Evolutionary conservation across 2,329 filamentous ascomycete species (phyloP), one percentile per base, ranked within the genome.

Genomic region (Colletotrichum theobromicola): DNA sequence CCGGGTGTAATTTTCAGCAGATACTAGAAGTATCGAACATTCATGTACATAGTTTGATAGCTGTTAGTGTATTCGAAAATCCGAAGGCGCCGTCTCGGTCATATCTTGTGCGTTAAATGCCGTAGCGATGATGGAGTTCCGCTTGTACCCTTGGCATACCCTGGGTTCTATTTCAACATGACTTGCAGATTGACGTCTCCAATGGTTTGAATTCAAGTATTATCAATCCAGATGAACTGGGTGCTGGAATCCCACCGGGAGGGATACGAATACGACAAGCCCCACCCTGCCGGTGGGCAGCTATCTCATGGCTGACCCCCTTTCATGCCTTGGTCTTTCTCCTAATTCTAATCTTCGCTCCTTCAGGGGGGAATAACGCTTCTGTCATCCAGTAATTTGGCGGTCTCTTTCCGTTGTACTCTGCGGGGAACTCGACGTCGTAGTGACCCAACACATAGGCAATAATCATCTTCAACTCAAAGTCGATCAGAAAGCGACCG

Each of bases 391-490:
- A 76, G 15, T 64, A 42, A 55, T 71, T 76, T 9, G 69, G 18
- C 13, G 77, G 77, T 5, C 70, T 46, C 28, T 76, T 37, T 4
- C 76, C 76, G 1, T 73, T 63, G 26, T 77, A 76, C 26, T 75
- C 73, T 2, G 66, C 46, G 2, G 75, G 75, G 32, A 76, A 74
- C 46, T 75, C 73, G 5, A 76, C 30, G 21, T 76, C 75, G 32
- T 76, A 76, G 24, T 76, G 70, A 7, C 63, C 61, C 30, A 76
- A 2, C 5, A 76, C 37, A 15, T 76, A 74, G 13, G 75, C 53
- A 4, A 76, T 75, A 18, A 82, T 80, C 81, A 82, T 82, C 77
- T 82, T 82, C 61, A 82, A 66, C 72, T 82, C 80, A 75, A 82
- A 82, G 24, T 82, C 81, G 9, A 81, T 71, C 1, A 82, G 64